phyloP scores from a whole-genome alignment of 2,329 filamentous ascomycete species.

The Chaetomiaceae sp. region DNA sequence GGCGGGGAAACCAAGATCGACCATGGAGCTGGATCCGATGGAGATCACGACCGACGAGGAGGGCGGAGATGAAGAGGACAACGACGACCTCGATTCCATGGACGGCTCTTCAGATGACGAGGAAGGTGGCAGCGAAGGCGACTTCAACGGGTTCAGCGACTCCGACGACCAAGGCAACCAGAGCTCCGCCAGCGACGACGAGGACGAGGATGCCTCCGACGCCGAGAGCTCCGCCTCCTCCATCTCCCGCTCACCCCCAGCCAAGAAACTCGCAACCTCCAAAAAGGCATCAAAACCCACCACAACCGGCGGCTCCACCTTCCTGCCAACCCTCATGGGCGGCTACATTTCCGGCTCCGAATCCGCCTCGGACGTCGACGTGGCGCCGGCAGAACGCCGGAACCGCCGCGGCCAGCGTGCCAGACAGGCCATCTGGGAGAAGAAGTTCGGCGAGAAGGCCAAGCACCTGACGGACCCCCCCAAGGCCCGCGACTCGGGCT shows the following conservation, averaged over 20 bases:
- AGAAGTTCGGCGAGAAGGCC: conserved; percentile 69
- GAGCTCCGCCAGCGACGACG: conserved; percentile 19
- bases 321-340: conserved; percentile 71
- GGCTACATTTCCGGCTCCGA: conserved; percentile 77
- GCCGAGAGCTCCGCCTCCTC: conserved; percentile 15
- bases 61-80: conserved; percentile 17
- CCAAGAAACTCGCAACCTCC: conserved; percentile 19
- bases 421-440: conserved; percentile 74
- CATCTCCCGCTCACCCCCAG: conserved; percentile 8
- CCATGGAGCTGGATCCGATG: conserved; percentile 31
- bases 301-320: conserved; percentile 46
- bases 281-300: conserved; percentile 19
- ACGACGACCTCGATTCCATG: conserved; percentile 24
- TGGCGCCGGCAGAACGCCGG: conserved; percentile 57
- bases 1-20: conserved; percentile 27
- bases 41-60: conserved; percentile 23
- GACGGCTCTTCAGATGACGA: conserved; percentile 31
- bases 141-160: conserved; percentile 32
- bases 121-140: conserved; percentile 21
- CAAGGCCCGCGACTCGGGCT: conserved; percentile 41
- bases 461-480: conserved; percentile 53
- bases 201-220: conserved; percentile 15
- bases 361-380: conserved; percentile 62
- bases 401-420: conserved; percentile 73
- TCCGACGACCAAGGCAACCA: conserved; percentile 33